phyloP scores from a whole-genome alignment of 2,329 filamentous ascomycete genomes.

The Hymenoscyphus albidus region DNA sequence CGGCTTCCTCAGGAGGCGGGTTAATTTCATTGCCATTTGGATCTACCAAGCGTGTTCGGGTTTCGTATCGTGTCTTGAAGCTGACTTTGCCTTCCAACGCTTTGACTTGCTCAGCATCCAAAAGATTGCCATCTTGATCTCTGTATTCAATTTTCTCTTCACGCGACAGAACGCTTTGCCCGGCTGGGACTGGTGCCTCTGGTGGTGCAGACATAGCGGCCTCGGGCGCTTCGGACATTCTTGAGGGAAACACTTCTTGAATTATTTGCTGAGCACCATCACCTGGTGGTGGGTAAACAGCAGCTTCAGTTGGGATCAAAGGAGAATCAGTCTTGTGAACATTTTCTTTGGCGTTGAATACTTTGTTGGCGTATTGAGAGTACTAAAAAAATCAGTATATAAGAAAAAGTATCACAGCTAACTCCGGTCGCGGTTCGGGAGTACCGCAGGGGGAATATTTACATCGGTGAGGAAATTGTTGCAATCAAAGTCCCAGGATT shows the following conservation, averaged over 20 bases:
- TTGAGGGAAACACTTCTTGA: constrained; percentile 27
- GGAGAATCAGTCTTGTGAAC: constrained; percentile 33
- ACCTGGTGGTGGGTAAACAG: constrained; percentile 22
- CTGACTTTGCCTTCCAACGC: constrained; percentile 86
- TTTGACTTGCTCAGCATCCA: constrained; percentile 79
- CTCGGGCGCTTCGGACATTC: constrained; percentile 26
- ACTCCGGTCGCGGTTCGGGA: constrained; percentile 22
- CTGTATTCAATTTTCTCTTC: constrained; percentile 92
- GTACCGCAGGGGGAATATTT: constrained; percentile 48
- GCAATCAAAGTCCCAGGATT: constrained; percentile 96
- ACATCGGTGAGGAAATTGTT: constrained; percentile 85
- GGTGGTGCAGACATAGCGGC: constrained; percentile 25
- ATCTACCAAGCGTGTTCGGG: constrained; percentile 81
- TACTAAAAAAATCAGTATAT: constrained; percentile 31
- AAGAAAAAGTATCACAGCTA: constrained; percentile 3
- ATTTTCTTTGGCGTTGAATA: constrained; percentile 24
- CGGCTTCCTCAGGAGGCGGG: constrained; percentile 22
- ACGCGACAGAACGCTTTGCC: constrained; percentile 37
- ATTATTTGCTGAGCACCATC: constrained; percentile 28
- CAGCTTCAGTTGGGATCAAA: constrained; percentile 28
- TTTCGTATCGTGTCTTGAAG: constrained; percentile 94
- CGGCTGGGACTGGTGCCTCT: constrained; percentile 13
- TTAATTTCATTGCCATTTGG: constrained; percentile 70
- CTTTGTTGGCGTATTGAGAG: constrained; percentile 35
- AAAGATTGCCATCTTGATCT: constrained; percentile 86